Evolutionary conservation across 495 filamentous ascomycete species (phyloP).

Genomic region (Penicillium lagena): DNA sequence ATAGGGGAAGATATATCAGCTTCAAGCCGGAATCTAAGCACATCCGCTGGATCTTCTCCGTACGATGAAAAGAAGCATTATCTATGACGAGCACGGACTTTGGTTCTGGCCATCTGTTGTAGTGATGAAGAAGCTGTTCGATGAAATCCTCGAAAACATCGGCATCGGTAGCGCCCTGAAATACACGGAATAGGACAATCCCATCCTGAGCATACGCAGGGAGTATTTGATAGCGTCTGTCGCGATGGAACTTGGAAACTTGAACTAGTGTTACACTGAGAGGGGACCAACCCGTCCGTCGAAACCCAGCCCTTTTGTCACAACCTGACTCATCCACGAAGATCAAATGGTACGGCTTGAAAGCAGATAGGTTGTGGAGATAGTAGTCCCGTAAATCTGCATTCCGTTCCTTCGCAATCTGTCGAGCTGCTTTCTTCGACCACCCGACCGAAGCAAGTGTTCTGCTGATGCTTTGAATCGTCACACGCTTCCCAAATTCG

Average conservation of each 20-base stretch:
- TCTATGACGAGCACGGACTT: not conserved
- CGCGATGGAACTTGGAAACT: too few relatives aligned
- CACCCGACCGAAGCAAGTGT: slow-evolving; percentile 15
- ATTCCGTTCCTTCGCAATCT: slow-evolving; percentile 22
- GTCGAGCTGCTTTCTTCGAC: slow-evolving; percentile 22
- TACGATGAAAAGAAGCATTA: not conserved
- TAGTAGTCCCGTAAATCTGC: slow-evolving; percentile 28
- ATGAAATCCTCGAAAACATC: not conserved
- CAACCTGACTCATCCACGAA: slow-evolving; percentile 23
- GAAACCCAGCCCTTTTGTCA: slow-evolving; percentile 12
- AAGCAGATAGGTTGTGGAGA: slow-evolving; percentile 22
- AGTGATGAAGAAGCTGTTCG: not conserved
- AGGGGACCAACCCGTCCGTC: not conserved
- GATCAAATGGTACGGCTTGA: slow-evolving; percentile 17
- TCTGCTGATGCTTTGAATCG: slow-evolving; percentile 14
- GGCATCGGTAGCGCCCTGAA: too few relatives aligned
- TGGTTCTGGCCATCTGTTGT: not conserved
- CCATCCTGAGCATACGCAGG: too few relatives aligned
- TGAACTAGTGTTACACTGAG: not conserved
- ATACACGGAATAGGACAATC: too few relatives aligned
- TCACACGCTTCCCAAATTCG: slow-evolving; percentile 21
- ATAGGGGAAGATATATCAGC: not conserved
- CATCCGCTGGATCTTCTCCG: not conserved
- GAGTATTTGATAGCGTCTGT: too few relatives aligned
- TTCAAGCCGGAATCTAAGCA: not conserved